Evolutionary conservation across 2,329 filamentous ascomycete species (phyloP).

Genomic region (Pseudogymnoascus sp.): DNA sequence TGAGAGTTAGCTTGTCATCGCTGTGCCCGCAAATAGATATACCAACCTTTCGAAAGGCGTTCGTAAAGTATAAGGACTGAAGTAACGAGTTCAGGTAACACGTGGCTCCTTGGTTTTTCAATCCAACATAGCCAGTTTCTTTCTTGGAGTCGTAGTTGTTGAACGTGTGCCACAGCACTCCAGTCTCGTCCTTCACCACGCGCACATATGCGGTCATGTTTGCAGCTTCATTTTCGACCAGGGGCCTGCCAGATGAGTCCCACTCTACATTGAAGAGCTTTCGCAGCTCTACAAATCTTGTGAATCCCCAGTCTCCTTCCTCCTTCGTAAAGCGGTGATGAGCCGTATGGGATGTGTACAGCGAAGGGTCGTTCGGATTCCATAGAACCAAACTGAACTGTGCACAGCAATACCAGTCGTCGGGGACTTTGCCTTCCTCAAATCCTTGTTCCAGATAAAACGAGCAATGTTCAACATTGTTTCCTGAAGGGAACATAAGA

Average conservation of each 20-base stretch:
- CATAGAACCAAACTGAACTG: constrained; percentile 92
- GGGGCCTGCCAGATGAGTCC: constrained; percentile 58
- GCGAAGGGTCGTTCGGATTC: constrained; percentile 85
- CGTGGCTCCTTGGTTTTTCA: constrained; percentile 93
- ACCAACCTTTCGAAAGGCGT: constrained; percentile 80
- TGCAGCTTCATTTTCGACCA: constrained; percentile 67
- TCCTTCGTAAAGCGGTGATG: constrained; percentile 94
- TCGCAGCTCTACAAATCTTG: constrained; percentile 83
- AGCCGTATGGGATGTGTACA: constrained; percentile 73
- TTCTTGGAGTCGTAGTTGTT: constrained; percentile 98
- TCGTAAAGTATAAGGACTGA: constrained; percentile 79
- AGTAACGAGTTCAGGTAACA: constrained; percentile 81
- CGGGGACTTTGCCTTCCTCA: constrained; percentile 63
- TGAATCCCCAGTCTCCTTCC: constrained; percentile 98
- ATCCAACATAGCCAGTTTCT: constrained; percentile 90
- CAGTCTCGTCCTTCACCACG: constrained; percentile 77
- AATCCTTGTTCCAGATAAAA: constrained; percentile 96
- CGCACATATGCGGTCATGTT: constrained; percentile 79
- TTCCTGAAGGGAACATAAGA: constrained; percentile 90
- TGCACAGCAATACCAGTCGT: constrained; percentile 94
- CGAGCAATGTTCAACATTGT: constrained; percentile 86
- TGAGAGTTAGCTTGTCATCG: constrained; percentile 1
- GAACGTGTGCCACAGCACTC: constrained; percentile 86
- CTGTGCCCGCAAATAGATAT: neutral
- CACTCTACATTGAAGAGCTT: constrained; percentile 73